Percentiles rank a stretch among this genome's conserved stretches.
Conservation (phyloP, 345 rosid species). For the Conringia planisiliqua region DNA sequence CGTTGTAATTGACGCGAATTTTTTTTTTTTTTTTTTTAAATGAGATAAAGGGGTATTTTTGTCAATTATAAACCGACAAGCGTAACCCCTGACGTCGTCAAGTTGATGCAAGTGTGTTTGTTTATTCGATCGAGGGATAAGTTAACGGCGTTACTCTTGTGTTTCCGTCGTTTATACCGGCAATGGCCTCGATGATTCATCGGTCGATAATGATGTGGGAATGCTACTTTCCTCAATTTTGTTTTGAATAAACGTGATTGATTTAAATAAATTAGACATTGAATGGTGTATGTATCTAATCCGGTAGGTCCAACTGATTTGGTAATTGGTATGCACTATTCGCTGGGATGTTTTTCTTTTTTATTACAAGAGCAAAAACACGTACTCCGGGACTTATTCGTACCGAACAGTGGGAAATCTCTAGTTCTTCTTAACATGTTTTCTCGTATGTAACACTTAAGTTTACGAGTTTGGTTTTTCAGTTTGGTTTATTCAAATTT, state of each 20-base stretch:
- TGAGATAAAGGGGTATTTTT: conserved; percentile 11
- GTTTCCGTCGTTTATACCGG: not conserved
- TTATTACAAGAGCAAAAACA: no score
- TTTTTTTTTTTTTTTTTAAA: not conserved
- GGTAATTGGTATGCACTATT: conserved; percentile 20
- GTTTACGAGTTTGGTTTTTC: no score
- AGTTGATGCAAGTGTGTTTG: not conserved
- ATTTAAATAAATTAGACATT: not conserved
- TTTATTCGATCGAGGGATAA: not conserved
- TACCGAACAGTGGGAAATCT: no score
- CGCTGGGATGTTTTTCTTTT: not conserved
- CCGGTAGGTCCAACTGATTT: conserved; percentile 31
- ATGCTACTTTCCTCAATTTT: not conserved
- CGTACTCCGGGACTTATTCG: no score
- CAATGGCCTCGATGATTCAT: not conserved
- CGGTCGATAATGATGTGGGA: conserved; percentile 15
- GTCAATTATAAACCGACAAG: conserved; percentile 18
- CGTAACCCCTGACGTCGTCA: conserved; percentile 27
- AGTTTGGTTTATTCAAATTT: no score
- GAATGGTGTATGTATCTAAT: conserved; percentile 13
- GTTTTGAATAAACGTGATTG: not conserved
- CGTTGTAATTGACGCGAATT: conserved; percentile 17
- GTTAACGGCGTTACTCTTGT: conserved; percentile 24
- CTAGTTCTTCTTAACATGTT: no score
- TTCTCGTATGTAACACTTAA: no score